These are phyloP conservation scores for Jatropha podagrica DNA, from an alignment of 441 rosid species.

Conservation along the genomic window DNA sequence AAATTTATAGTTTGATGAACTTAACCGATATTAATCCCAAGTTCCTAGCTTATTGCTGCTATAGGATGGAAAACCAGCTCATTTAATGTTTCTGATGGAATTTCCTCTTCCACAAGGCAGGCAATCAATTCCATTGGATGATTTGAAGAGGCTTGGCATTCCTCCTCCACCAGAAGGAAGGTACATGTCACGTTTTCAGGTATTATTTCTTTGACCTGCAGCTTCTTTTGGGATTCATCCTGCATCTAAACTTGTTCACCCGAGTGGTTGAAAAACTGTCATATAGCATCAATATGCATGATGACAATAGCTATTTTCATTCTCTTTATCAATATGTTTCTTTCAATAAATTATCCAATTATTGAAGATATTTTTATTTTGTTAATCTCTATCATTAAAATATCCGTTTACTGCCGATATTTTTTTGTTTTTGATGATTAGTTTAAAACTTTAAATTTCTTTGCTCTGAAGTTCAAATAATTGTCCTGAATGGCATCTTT, in stretches of 20 bases:
- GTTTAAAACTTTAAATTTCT: no score
- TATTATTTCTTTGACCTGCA: conserved; percentile 17
- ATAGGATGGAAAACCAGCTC: not conserved
- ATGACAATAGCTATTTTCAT: not conserved
- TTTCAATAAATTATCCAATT: not conserved
- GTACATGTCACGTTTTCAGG: conserved; percentile 75
- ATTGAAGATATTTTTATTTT: not conserved
- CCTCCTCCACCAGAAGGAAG: conserved; percentile 89
- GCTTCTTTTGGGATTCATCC: not conserved
- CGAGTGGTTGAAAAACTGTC: not conserved
- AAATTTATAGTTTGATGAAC: not conserved
- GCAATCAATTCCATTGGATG: conserved; percentile 77
- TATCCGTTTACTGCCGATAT: no score
- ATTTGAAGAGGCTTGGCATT: conserved; percentile 79
- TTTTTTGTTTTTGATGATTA: not conserved
- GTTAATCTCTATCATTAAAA: no score
- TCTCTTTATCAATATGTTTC: not conserved
- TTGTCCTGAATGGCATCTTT: not conserved
- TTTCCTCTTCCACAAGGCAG: conserved; percentile 30
- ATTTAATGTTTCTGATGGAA: conserved; percentile 5
- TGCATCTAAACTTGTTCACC: not conserved
- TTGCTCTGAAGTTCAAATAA: not conserved
- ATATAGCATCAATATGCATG: not conserved
- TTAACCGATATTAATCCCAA: not conserved
- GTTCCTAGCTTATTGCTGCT: not conserved